Evolutionary conservation across 2,329 filamentous ascomycete genomes (phyloP), one percentile per base, ranked within the genome.

Genomic region (Fusarium annulatum): DNA sequence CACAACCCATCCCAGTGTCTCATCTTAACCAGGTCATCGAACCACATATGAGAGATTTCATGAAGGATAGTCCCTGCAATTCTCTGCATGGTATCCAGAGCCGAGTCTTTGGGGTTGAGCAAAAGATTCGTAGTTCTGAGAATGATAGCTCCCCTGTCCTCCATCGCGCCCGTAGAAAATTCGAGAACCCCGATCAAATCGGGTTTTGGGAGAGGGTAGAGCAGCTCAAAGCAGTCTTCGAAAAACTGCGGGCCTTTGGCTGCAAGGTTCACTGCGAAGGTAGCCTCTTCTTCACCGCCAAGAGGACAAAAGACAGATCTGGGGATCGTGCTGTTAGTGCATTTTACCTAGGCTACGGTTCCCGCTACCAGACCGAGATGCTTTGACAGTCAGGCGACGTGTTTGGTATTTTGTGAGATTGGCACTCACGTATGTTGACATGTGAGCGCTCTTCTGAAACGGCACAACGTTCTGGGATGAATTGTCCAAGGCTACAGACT

Each of bases 401-500:
- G 6, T 33, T 15, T 51, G 3, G 11, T 8, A 2, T 4, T 34
- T 18, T 19, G 12, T 23, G 1, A 4, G 48, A 4, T 42, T 14
- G 5, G 4, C 5, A 34, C 28, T 23, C 16, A 51, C n/a, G 0
- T 10, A 34, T 34, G n/a, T 34, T 3, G 30, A 4, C 19, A 49
- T 49, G 0, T 10, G 6, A 16, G 14, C 0, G 46, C 10, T 49
- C 28, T 18, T 23, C 2, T 2, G 16, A 33, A 51, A 51, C 5
- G 11, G 8, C 2, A 23, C 16, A 3, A 23, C 4, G 11, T 34
- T 34, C 16, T 3, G 0, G 2, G 21, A 19, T 2, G n/a, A 18
- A 23, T n/a, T 9, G 1, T 14, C 5, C 3, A 7, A 7, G 30
- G 7, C 2, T 2, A 19, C 8, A n/a, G 10, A 1, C 0, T 0